These are phyloP conservation scores for Poronia punctata DNA, from an alignment of 495 filamentous ascomycete species.

Conservation along the genomic window DNA sequence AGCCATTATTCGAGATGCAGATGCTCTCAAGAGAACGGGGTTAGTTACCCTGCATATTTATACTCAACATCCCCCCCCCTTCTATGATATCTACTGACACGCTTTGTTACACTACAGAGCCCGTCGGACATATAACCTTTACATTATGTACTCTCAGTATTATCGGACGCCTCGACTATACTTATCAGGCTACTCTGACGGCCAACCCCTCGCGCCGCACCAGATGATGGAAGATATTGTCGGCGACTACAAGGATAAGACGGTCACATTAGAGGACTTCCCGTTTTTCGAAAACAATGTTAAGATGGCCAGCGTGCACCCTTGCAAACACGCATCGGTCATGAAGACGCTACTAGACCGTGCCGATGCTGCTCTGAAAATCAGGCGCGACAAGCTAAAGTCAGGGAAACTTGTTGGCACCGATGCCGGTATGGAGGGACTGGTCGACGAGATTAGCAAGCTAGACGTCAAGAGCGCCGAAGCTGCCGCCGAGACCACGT, in stretches of 20 bases:
- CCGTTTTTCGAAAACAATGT: constrained; percentile 76
- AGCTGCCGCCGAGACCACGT: constrained; percentile 25
- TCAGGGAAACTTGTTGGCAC: constrained; percentile 36
- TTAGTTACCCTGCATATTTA: constrained; percentile 37
- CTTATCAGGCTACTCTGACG: constrained; percentile 83
- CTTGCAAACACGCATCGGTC: constrained; percentile 84
- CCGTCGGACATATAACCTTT: constrained; percentile 88
- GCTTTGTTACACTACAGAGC: constrained; percentile 44
- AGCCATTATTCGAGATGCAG: constrained; percentile 83
- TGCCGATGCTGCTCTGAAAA: constrained; percentile 85
- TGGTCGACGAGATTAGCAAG: constrained; percentile 55
- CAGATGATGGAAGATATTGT: constrained; percentile 99
- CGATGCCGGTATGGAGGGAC: constrained; percentile 47
- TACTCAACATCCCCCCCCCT: background rate
- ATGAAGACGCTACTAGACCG: constrained; percentile 98
- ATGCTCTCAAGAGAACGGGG: constrained; percentile 56
- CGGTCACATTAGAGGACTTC: constrained; percentile 96
- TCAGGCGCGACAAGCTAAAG: constrained; percentile 74
- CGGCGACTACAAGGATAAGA: constrained; percentile 99
- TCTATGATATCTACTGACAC: constrained; percentile 2
- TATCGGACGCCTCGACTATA: constrained; percentile 96
- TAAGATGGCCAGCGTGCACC: constrained; percentile 95
- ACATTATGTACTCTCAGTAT: constrained; percentile 95
- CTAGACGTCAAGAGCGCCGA: constrained; percentile 37
- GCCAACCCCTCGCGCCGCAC: constrained; percentile 76